phyloP scores from a whole-genome alignment of 306 rosid species.

The Oemleria cerasiformis region DNA sequence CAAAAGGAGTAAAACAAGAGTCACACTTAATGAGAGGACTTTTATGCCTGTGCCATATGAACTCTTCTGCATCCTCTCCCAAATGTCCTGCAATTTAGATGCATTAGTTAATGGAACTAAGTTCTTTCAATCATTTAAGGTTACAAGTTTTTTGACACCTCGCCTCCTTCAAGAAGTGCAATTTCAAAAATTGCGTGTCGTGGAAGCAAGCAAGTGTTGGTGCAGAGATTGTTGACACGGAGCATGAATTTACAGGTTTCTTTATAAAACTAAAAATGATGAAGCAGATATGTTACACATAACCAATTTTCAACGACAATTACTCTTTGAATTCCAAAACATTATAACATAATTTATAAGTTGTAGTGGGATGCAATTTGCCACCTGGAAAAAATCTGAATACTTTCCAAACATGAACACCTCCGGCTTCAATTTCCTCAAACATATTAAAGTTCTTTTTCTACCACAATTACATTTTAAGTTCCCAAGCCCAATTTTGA shows the following conservation, averaged over 20 bases:
- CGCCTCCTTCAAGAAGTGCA: neutral
- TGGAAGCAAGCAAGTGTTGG: neutral
- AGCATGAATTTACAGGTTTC: neutral
- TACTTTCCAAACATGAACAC: neutral
- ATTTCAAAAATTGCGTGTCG: neutral
- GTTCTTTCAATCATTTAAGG: neutral
- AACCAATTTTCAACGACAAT: neutral
- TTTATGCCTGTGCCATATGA: constrained; percentile 31
- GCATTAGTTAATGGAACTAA: constrained; percentile 3
- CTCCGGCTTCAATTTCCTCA: neutral
- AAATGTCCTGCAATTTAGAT: constrained; percentile 52
- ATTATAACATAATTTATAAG: neutral
- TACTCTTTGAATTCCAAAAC: neutral
- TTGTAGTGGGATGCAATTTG: neutral
- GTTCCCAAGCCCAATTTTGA: neutral
- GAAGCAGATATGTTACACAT: neutral
- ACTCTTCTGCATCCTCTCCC: constrained; percentile 38
- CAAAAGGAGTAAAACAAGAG: constrained; percentile 37
- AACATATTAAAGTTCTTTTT: neutral
- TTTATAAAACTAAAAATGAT: neutral
- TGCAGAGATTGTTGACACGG: neutral
- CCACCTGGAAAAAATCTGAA: neutral
- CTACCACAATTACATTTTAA: neutral
- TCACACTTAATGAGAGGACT: constrained; percentile 33
- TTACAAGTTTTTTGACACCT: neutral